Evolutionary conservation across 2,329 filamentous ascomycete genomes (phyloP), one percentile per base, ranked within the genome.

Genomic region (Lachnellula willkommii): DNA sequence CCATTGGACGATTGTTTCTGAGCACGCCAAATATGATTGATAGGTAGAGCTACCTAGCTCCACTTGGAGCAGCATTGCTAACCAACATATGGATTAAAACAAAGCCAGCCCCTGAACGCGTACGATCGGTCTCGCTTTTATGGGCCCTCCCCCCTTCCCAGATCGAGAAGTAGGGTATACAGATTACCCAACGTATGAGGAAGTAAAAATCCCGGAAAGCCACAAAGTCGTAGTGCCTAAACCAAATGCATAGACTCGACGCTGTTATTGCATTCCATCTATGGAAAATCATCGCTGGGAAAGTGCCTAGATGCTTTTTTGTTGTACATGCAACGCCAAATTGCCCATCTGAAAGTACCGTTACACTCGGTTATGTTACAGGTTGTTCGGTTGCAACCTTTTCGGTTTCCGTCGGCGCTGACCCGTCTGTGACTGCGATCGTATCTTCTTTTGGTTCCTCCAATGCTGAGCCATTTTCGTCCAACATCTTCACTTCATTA

Each of bases 1-100:
- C 77, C 2, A 78, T 74, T 52, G 77, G 77, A 0, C 69, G 77
- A 2, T 73, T 73, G 45, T 80, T 78, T 53, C 73, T 75, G 5
- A 76, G 74, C 47, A 79, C 77, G 53, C 78, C 77, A 0, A 77
- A 80, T 60, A 60, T 80, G 52, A 70, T 77, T 3, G 66, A 75
- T 43, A 64, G 63, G 60, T 61, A 58, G n/a, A 32, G 5, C 12
- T 2, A 14, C 22, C 28, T 14, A 26, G 12, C 24, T 32, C 45
- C 45, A 32, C 45, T 28, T 28, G 24, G 45, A 47, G 45, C 17
- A 32, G 22, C 3, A 15, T 8, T 14, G 42, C 37, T 40, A 24
- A 42, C 12, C 20, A 43, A 28, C 20, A 26, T 17, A 20, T 2
- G 47, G 76, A 50, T 59, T 79, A 52, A 70, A 71, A 52, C 70